Percentiles rank a stretch among this genome's conserved stretches.
phyloP scores from a whole-genome alignment of 768 basidiomycete genomes.

The Lenzites betulinus region DNA sequence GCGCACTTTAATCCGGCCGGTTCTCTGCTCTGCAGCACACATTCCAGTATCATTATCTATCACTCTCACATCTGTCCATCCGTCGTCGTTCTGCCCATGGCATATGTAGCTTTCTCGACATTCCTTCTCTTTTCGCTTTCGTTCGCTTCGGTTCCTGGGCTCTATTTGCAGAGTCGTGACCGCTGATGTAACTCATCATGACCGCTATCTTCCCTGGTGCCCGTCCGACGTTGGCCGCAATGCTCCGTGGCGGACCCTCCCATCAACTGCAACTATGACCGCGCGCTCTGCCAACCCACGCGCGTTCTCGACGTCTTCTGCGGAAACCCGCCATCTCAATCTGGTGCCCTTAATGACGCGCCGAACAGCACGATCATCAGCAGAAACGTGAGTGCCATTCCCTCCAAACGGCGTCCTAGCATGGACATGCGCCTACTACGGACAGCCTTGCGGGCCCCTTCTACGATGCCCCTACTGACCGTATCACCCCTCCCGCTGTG shows the following conservation, averaged over 20 bases:
- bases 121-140: constrained; percentile 10
- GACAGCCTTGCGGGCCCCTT: too few species aligned
- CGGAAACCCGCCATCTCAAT: neutral
- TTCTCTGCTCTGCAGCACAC: constrained; percentile 9
- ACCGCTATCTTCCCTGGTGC: constrained; percentile 2
- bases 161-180: constrained; percentile 11
- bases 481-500: constrained; percentile 1
- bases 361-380: constrained; percentile 60
- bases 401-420: too few species aligned
- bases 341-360: constrained; percentile 3
- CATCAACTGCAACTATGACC: too few species aligned
- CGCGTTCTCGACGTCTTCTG: constrained; percentile 3
- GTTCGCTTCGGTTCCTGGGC: neutral
- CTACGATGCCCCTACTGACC: neutral
- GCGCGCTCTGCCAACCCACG: constrained; percentile 4
- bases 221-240: neutral
- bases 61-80: constrained; percentile 1
- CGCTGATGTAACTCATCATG: constrained; percentile 21
- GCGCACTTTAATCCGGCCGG: constrained; percentile 9
- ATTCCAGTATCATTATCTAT: constrained; percentile 16
- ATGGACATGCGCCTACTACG: too few species aligned
- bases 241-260: neutral
- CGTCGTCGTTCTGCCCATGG: constrained; percentile 8
- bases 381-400: constrained; percentile 59
- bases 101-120: constrained; percentile 17